These are phyloP conservation scores for Daedaleopsis sinensis DNA, from an alignment of 768 basidiomycete species.

Conservation along the genomic window DNA sequence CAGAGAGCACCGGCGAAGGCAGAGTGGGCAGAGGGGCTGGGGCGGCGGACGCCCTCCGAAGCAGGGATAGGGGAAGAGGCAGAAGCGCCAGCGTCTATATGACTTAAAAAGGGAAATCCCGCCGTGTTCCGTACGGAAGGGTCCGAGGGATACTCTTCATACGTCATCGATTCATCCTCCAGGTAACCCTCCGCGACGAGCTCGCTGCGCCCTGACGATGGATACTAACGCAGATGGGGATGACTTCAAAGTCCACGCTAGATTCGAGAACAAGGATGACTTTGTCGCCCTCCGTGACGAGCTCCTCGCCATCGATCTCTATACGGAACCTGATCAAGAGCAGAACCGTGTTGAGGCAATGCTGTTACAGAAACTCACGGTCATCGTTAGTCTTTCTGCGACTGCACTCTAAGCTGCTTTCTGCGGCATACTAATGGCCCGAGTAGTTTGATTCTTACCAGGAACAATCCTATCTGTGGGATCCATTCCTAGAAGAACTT, in stretches of 20 bases:
- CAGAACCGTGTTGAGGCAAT: constrained; percentile 42
- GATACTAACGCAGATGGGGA: constrained; percentile 49
- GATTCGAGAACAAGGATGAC: constrained; percentile 66
- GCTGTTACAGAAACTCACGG: constrained; percentile 44
- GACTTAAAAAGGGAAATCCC: not conserved
- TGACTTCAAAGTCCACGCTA: constrained; percentile 45
- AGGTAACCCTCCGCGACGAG: not conserved
- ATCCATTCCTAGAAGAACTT: constrained; percentile 83
- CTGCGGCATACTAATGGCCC: constrained; percentile 44
- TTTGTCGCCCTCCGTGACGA: constrained; percentile 54
- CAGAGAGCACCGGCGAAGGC: not conserved
- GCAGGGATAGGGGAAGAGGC: not conserved
- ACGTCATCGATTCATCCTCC: not conserved
- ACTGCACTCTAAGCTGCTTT: not conserved
- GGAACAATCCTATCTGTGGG: constrained; percentile 90
- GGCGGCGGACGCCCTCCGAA: not conserved
- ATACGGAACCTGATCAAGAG: constrained; percentile 35
- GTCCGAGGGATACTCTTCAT: no score
- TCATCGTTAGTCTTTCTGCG: constrained; percentile 48
- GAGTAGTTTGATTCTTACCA: constrained; percentile 84
- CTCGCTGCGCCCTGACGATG: constrained; percentile 25
- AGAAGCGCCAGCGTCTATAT: not conserved
- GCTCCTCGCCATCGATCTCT: constrained; percentile 53
- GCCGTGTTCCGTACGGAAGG: not conserved
- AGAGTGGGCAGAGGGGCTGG: not conserved